Conservation (phyloP, 768 basidiomycete genomes). For the Rhizopogon vesiculosus region DNA sequence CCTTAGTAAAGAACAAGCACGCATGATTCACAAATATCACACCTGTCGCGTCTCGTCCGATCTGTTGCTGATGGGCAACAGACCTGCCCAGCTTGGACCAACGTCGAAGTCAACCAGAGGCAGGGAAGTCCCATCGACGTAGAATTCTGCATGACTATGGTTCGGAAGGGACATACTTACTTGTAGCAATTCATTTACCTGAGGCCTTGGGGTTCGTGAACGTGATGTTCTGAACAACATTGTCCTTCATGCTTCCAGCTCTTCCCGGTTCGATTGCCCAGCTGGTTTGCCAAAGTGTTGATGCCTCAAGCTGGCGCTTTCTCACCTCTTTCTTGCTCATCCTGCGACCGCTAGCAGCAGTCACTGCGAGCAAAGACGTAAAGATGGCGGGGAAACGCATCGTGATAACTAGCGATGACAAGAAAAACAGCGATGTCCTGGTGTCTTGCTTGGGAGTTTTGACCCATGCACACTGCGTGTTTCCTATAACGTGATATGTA, state of each 20-base stretch:
- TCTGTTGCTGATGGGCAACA: slow-evolving; percentile 62
- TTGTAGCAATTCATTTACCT: slow-evolving; percentile 25
- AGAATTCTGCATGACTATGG: slow-evolving; percentile 46
- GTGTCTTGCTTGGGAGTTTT: background rate
- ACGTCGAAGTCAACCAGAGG: slow-evolving; percentile 70
- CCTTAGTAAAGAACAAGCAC: background rate
- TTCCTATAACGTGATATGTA: background rate
- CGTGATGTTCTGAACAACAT: slow-evolving; percentile 58
- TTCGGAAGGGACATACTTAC: background rate
- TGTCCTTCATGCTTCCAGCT: slow-evolving; percentile 6
- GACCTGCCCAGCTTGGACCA: slow-evolving; percentile 71
- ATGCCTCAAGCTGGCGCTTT: slow-evolving; percentile 43
- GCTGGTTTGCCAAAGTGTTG: slow-evolving; percentile 31
- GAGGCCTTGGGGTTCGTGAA: slow-evolving; percentile 65
- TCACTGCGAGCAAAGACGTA: slow-evolving; percentile 7
- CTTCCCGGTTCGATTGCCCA: background rate
- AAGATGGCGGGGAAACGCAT: slow-evolving; percentile 11
- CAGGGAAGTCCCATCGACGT: slow-evolving; percentile 59
- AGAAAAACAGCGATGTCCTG: background rate
- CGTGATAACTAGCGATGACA: background rate
- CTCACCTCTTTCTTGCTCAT: slow-evolving; percentile 38
- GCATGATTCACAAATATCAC: background rate
- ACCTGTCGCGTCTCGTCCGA: slow-evolving; percentile 67
- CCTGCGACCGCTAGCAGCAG: slow-evolving; percentile 11
- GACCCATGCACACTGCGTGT: background rate